Evolutionary conservation across 352 stramenopile species (phyloP), one percentile per base, ranked within the genome.

Genomic region (Globisporangium rhizosaccharum): DNA sequence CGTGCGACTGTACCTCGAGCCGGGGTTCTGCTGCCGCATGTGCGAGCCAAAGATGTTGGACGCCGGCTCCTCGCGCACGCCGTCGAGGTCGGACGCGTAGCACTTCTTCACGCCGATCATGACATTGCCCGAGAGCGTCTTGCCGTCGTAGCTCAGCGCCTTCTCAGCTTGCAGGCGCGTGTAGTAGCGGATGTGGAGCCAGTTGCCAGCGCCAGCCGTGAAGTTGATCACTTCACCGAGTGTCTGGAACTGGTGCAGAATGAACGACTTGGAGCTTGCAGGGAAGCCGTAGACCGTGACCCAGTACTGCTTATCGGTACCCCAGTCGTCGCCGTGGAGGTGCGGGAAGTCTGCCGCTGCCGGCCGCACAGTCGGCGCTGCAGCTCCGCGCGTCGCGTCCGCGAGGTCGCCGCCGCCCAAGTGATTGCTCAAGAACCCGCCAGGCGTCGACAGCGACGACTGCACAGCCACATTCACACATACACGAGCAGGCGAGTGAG

Each of bases 31-130:
- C 30, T 79, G 63, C 30, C 66, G 79, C 33, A 75, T 51, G 23
- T 75, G 67, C 20, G 66, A 63, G 20, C 68, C 58, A 61, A 84
- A 90, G 63, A 87, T 76, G 51, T 67, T 85, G 9, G 72, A 82
- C 44, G 72, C 68, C 6, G 78, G 79, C 47, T 71, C 72, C 59
- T 92, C 75, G 6, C 72, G 70, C 47, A 75, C 62, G 54, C 72
- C 79, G 25, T 88, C 76, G 18, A 89, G 63, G 53, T 92, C 84
- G 6, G 72, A 79, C n/a, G 76, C 66, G 48, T 82, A 74, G 60
- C 84, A 94, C 48, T 85, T 83, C 67, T 91, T 92, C 28, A 91
- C 82, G 47, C 84, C 84, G 49, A 94, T 75, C 84, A 94, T 94
- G 59, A 90, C 71, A 51, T 61, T 75, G 52, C 79, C 82, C 28